These are phyloP conservation scores for Endocalyx cinctus DNA, from an alignment of 2,329 filamentous ascomycete species.

Conservation along the genomic window DNA sequence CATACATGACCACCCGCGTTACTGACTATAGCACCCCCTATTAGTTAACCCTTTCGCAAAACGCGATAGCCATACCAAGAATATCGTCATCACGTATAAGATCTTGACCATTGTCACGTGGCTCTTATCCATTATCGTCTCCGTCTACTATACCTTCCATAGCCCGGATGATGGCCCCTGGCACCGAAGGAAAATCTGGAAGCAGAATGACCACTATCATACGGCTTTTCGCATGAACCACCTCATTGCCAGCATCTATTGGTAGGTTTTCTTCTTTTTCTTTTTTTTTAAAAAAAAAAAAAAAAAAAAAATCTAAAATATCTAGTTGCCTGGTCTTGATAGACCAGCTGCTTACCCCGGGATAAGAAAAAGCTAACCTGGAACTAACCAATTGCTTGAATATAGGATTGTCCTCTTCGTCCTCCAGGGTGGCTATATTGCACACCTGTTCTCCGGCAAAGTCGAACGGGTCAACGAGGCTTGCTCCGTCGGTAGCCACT, in stretches of 20 bases:
- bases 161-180: slow-evolving; percentile 58
- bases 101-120: slow-evolving; percentile 69
- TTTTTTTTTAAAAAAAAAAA: too few relatives aligned
- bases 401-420: slow-evolving; percentile 68
- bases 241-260: slow-evolving; percentile 66
- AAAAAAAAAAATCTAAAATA: too few relatives aligned
- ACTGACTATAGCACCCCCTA: too few relatives aligned
- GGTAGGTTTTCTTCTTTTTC: slow-evolving; percentile 42
- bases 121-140: slow-evolving; percentile 66
- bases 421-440: slow-evolving; percentile 71
- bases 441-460: slow-evolving; percentile 68
- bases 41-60: slow-evolving; percentile 72
- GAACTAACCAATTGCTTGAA: too few relatives aligned
- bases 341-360: too few relatives aligned
- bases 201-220: slow-evolving; percentile 60
- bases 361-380: neutral
- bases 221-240: slow-evolving; percentile 75
- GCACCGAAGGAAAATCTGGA: slow-evolving; percentile 65
- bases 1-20: too few relatives aligned
- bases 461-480: slow-evolving; percentile 61
- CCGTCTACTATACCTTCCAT: slow-evolving; percentile 69
- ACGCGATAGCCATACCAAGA: slow-evolving; percentile 59
- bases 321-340: too few relatives aligned
- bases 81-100: slow-evolving; percentile 68
- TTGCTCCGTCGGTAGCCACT: slow-evolving; percentile 75